Evolutionary conservation across 345 rosid genomes (phyloP).

Genomic region (Eucalyptus regnans): DNA sequence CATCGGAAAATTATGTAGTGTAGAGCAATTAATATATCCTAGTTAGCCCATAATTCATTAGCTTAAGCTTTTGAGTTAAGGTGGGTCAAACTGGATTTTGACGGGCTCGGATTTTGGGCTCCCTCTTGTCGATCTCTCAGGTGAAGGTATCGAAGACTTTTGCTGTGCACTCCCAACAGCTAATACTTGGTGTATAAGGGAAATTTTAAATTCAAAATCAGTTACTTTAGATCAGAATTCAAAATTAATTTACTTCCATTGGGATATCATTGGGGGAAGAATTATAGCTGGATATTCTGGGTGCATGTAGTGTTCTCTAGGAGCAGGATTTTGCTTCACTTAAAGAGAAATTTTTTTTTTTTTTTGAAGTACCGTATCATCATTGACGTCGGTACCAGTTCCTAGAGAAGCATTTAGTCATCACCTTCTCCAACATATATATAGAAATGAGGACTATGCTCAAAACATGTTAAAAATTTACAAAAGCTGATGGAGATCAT

Average conservation of each 20-base stretch:
- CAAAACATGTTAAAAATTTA: background rate
- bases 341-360: background rate
- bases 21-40: too few relatives aligned
- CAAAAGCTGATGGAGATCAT: background rate
- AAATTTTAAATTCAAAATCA: background rate
- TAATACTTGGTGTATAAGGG: background rate
- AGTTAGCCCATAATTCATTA: too few relatives aligned
- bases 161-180: too few relatives aligned
- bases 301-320: background rate
- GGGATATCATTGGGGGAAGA: background rate
- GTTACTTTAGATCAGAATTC: background rate
- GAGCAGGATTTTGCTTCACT: background rate
- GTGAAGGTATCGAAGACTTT: too few relatives aligned
- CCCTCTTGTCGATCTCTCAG: too few relatives aligned
- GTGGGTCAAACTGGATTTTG: too few relatives aligned
- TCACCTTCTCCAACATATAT: background rate
- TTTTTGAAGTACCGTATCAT: background rate
- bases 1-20: too few relatives aligned
- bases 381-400: background rate
- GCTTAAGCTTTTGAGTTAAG: too few relatives aligned
- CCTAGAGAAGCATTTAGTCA: background rate
- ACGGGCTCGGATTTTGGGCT: too few relatives aligned
- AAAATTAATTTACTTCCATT: background rate
- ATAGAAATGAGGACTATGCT: background rate
- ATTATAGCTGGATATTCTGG: background rate